Evolutionary conservation across 345 rosid species (phyloP).

Genomic region (Rhizophora mangle): DNA sequence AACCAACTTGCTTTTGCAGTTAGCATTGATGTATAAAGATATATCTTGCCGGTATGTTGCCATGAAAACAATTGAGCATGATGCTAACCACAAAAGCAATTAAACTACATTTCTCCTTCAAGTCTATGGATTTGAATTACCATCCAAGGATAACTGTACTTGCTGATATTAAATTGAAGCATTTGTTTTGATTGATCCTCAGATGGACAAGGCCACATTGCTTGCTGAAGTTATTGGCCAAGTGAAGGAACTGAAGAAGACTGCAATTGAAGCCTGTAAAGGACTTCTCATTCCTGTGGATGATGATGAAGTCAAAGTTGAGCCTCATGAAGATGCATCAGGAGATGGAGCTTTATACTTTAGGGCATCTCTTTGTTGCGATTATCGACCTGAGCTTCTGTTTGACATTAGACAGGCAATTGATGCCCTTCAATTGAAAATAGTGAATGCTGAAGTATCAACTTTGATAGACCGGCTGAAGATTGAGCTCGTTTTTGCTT

Average conservation of each 20-base stretch:
- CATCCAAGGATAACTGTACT: not conserved
- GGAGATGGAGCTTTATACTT: conserved; percentile 29
- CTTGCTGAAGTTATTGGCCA: conserved; percentile 41
- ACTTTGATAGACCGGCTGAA: conserved; percentile 43
- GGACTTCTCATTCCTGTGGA: conserved; percentile 44
- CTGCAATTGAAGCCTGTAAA: conserved; percentile 33
- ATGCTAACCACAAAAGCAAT: not conserved
- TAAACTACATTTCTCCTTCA: not conserved
- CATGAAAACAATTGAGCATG: not conserved
- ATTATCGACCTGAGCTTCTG: conserved; percentile 41
- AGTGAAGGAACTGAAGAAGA: conserved; percentile 36
- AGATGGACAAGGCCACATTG: conserved; percentile 61
- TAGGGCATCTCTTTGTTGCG: conserved; percentile 45
- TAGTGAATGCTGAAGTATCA: conserved; percentile 40
- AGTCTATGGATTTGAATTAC: not conserved
- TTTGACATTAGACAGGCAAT: conserved; percentile 38
- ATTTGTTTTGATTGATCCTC: not conserved
- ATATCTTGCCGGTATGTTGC: conserved; percentile 27
- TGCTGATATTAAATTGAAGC: not conserved
- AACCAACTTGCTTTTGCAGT: conserved; percentile 23
- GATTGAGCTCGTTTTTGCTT: conserved; percentile 26
- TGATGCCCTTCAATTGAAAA: conserved; percentile 31
- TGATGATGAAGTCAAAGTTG: conserved; percentile 44
- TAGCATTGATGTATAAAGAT: conserved; percentile 18
- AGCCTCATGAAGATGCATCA: conserved; percentile 15